Evolutionary conservation across 768 basidiomycete species (phyloP), one percentile per base, ranked within the genome.

Genomic region (Leccinum variicolor): DNA sequence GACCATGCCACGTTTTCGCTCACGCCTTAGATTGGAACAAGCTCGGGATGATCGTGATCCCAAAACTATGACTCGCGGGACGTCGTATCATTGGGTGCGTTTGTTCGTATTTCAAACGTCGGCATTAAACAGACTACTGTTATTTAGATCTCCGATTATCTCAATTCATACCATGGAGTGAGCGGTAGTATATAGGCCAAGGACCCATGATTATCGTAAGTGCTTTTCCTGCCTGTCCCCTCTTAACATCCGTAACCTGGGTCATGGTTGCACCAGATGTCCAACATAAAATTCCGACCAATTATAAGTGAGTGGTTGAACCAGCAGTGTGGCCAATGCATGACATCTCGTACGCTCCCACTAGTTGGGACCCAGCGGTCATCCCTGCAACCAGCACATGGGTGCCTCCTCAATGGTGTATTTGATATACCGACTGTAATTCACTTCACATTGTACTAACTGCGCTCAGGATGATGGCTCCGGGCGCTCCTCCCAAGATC

Each of bases 341-440:
- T 17, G 9, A 51, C 34, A 43, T 62, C 50, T 58, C 41, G 61
- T 14, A 25, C 14, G 10, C 7, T 9, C 21, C 3, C 51, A 11
- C 14, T 19, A 69, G 68, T 23, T 69, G 68, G 68, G 64, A 69
- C 54, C 66, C 59, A 19, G 59, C 66, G 19, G 60, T 52, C 13
- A 56, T 67, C 28, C 68, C 69, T 47, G 57, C 59, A 25, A 53
- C 7, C 15, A 70, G 69, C 11, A 69, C 62, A 50, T 69, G 68
- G 68, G 55, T 64, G 4, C 69, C 68, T 8, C 68, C 68, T 34
- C 60, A 53, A n/a, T 69, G 68, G 68, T 64, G 14, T 8, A 59
- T 61, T 19, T 6, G 5, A 43, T 36, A 2, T 9, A 4, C 5
- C 4, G 6, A 2, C 8, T 0, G 17, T 23, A 1, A 5, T 7